phyloP scores from a whole-genome alignment of 441 rosid genomes.

The Adansonia grandidieri region DNA sequence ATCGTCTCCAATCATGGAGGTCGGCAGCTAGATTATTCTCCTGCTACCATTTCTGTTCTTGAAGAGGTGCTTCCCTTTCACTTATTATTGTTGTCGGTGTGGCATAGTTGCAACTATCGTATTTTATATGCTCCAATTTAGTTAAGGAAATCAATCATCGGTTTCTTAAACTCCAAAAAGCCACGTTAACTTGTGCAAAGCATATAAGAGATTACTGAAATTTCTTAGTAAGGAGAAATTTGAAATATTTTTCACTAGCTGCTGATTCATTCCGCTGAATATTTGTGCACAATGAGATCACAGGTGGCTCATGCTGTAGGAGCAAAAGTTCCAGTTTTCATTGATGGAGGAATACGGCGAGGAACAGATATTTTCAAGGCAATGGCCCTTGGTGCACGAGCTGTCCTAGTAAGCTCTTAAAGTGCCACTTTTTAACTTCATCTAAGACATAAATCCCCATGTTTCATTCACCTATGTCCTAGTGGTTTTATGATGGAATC shows the following conservation, averaged over 20 bases:
- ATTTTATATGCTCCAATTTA: background rate
- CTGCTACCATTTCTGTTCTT: slow-evolving; percentile 44
- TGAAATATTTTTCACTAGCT: background rate
- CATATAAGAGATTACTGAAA: background rate
- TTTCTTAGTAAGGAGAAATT: background rate
- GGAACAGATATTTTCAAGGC: slow-evolving; percentile 94
- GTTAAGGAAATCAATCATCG: background rate
- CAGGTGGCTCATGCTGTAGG: slow-evolving; percentile 72
- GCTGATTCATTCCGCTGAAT: background rate
- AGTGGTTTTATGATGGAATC: background rate
- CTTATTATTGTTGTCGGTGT: background rate
- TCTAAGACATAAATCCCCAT: background rate
- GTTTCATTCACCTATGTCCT: background rate
- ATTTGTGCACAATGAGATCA: slow-evolving; percentile 23
- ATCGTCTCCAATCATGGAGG: slow-evolving; percentile 55
- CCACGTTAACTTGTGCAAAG: background rate
- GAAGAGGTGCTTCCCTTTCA: slow-evolving; percentile 38
- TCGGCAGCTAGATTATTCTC: slow-evolving; percentile 47
- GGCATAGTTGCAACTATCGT: background rate
- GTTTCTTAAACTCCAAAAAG: background rate
- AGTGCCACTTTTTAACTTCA: background rate
- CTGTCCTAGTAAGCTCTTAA: slow-evolving; percentile 65
- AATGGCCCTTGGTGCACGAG: slow-evolving; percentile 83
- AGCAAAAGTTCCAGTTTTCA: slow-evolving; percentile 69
- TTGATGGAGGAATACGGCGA: slow-evolving; percentile 86